Conservation (phyloP, 1,284 basidiomycete species). For the Cystobasidium sp. region DNA sequence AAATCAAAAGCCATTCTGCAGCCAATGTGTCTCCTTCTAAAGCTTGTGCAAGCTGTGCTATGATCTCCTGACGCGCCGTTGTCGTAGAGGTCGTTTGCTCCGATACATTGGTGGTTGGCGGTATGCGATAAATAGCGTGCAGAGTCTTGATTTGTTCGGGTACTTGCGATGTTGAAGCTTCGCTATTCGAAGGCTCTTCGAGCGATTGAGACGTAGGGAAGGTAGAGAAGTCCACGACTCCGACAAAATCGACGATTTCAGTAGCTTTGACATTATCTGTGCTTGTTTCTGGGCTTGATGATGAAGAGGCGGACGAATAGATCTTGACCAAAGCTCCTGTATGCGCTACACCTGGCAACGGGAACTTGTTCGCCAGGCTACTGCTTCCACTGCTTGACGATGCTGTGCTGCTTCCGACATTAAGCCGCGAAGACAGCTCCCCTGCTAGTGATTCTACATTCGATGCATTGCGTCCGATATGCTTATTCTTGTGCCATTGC, state of each 20-base stretch:
- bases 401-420: neutral
- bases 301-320: conserved; percentile 9
- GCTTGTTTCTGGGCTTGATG: neutral
- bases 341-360: conserved; percentile 45
- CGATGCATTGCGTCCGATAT: neutral
- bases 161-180: neutral
- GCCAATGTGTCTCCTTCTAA: conserved; percentile 70
- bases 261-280: conserved; percentile 46
- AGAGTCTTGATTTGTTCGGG: conserved; percentile 37
- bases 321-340: conserved; percentile 51
- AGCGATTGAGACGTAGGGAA: conserved; percentile 20
- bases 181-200: conserved; percentile 11
- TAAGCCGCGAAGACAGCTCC: conserved; percentile 5
- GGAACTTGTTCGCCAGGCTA: conserved; percentile 46
- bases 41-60: conserved; percentile 71
- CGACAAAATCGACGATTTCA: conserved; percentile 51
- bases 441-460: conserved; percentile 40
- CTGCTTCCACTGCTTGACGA: neutral
- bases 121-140: conserved; percentile 33
- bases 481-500: conserved; percentile 47
- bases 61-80: conserved; percentile 62
- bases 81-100: neutral
- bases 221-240: conserved; percentile 47
- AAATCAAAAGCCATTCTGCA: conserved; percentile 77
- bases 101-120: neutral